These are phyloP conservation scores for Ananas comosus DNA, from an alignment of 176 grass and related monocot genomes.

Conservation along the genomic window DNA sequence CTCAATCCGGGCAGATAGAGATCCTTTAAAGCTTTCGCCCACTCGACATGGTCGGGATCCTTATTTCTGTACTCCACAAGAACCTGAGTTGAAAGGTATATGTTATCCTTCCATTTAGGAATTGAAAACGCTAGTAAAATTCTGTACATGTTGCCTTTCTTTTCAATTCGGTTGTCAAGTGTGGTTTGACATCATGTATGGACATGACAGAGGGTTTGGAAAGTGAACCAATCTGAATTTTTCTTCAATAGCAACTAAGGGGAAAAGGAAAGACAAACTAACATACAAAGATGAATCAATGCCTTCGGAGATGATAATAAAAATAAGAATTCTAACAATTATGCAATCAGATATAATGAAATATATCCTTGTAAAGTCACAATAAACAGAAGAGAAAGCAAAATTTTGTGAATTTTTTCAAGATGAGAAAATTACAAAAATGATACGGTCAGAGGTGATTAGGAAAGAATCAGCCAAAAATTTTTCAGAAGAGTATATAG, in stretches of 20 bases:
- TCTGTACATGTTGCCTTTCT: neutral
- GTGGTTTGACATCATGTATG: neutral
- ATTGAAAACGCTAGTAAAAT: neutral
- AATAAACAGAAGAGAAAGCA: too few species aligned
- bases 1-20: slow-evolving; percentile 69
- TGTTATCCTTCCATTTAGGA: slow-evolving; percentile 8
- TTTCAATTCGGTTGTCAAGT: neutral
- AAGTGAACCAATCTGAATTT: neutral
- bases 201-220: neutral
- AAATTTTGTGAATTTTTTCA: too few species aligned
- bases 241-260: neutral
- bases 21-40: slow-evolving; percentile 94
- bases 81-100: slow-evolving; percentile 37
- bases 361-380: too few species aligned
- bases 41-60: slow-evolving; percentile 86
- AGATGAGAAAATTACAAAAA: too few species aligned
- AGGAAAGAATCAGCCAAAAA: too few species aligned
- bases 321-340: neutral
- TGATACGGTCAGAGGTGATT: too few species aligned
- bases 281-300: neutral
- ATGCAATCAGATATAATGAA: too few species aligned
- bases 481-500: too few species aligned
- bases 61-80: slow-evolving; percentile 94
- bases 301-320: neutral
- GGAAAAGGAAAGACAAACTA: neutral